phyloP scores from a whole-genome alignment of 768 basidiomycete genomes.

The Filobasidium floriforme region DNA sequence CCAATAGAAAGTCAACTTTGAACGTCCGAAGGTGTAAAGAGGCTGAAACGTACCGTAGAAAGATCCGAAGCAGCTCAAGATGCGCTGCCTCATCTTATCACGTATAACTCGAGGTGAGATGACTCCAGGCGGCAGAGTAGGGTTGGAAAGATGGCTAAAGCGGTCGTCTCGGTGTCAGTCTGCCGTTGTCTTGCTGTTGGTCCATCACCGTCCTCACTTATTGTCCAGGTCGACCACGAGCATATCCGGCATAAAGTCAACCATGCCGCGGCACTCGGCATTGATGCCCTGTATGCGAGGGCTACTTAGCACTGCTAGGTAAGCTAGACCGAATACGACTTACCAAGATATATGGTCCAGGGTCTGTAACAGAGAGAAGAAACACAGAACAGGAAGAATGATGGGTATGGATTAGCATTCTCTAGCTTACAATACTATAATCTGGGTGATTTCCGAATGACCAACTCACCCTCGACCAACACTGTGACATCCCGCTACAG shows the following conservation, averaged over 20 bases:
- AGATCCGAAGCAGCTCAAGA: constrained; percentile 27
- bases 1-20: constrained; percentile 8
- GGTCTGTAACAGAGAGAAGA: no score
- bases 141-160: constrained; percentile 9
- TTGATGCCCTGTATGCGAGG: constrained; percentile 52
- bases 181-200: constrained; percentile 26
- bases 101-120: constrained; percentile 45
- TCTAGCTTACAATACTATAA: no score
- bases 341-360: constrained; percentile 90
- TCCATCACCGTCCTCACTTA: background rate
- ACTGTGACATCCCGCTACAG: constrained; percentile 71
- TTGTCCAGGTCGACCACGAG: constrained; percentile 78
- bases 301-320: constrained; percentile 1
- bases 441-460: no score
- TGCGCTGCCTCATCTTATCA: constrained; percentile 31
- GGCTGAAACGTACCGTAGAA: constrained; percentile 51
- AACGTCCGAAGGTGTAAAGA: background rate
- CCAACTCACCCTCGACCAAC: constrained; percentile 86
- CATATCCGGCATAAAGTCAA: constrained; percentile 68
- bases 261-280: constrained; percentile 71
- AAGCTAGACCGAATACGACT: background rate
- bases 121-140: constrained; percentile 53
- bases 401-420: no score
- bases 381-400: no score
- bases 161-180: background rate